Base-by-base conservation (phyloP, 2,329 filamentous ascomycete species). In the Venturia oleaginea region DNA sequence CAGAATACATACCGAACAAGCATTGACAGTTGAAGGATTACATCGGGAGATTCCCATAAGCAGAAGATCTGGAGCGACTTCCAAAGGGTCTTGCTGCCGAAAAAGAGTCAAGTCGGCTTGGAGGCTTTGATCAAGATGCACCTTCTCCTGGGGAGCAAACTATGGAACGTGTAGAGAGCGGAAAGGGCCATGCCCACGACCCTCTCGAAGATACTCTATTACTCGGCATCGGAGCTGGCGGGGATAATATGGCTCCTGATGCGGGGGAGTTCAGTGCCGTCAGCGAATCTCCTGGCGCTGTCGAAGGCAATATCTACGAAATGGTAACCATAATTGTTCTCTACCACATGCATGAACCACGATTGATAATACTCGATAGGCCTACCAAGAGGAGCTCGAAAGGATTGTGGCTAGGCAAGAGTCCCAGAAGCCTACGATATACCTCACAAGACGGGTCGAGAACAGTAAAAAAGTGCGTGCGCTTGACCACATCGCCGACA, bases 241-340 rank as follows among this genome's bases (percentile, higher is more conserved):
- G 71, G 55, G 80, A 82, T 2, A 79, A 79, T 22, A 69, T 73
- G n/a, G 68, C 74, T 6, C 19, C 71, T 17, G 72, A 76, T 30
- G 69, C 73, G 11, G 76, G 73, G 15, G 66, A 66, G 19, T 66
- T 75, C 17, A 75, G 81, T 27, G 73, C 88, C 4, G 86, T 96
- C 48, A 90, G 90, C 37, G 92, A 96, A 75, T 95, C 90, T 1
- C 93, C 93, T 2, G 88, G 88, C 0, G 88, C 87, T 1, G 89
- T 90, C 6, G 91, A 95, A 66, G 91, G 91, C 69, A 87, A 94
- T 71, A 88, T 97, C 65, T 97, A 96, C 74, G 91, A 96, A 73
- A 85, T 84, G 0, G 46, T 51, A 51, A 22, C 13, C 15, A 27
- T n/a, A 46, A 2, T 4, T n/a, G 22, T 19, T 4, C 11, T 51